Conservation (phyloP, 108 stramenopile species). For the Nitzschia palea region DNA sequence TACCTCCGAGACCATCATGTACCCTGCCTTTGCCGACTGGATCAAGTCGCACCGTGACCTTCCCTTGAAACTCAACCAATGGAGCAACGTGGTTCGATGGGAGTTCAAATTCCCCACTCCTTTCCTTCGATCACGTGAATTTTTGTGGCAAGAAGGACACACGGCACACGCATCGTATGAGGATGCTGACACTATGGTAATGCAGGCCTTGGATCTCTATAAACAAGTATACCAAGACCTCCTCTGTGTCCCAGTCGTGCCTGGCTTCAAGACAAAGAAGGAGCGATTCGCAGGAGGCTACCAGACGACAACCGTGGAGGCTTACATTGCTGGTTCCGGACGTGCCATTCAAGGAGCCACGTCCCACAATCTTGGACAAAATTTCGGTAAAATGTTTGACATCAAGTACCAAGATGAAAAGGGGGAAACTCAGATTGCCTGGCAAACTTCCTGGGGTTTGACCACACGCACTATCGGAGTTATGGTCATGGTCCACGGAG, state of each 20-base stretch:
- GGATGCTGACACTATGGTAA: slow-evolving; percentile 96
- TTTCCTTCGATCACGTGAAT: slow-evolving; percentile 96
- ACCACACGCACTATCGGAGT: slow-evolving; percentile 99
- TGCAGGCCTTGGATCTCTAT: slow-evolving; percentile 96
- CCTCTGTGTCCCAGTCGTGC: slow-evolving; percentile 97
- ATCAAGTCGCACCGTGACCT: slow-evolving; percentile 91
- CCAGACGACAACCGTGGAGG: slow-evolving; percentile 98
- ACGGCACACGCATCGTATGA: slow-evolving; percentile 96
- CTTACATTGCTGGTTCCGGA: slow-evolving; percentile 96
- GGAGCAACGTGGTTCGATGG: slow-evolving; percentile 99
- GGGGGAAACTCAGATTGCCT: slow-evolving; percentile 84
- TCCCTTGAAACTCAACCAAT: slow-evolving; percentile 98
- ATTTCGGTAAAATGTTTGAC: slow-evolving; percentile 99
- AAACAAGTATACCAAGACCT: slow-evolving; percentile 96
- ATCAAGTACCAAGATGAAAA: slow-evolving; percentile 95
- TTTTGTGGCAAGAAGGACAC: slow-evolving; percentile 99
- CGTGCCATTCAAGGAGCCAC: slow-evolving; percentile 99
- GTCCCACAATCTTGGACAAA: slow-evolving; percentile 97
- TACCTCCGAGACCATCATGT: slow-evolving; percentile 99
- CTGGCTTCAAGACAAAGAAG: slow-evolving; percentile 96
- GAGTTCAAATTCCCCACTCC: slow-evolving; percentile 99
- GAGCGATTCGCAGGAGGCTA: slow-evolving; percentile 99
- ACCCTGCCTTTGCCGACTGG: slow-evolving; percentile 97
- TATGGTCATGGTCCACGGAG: slow-evolving; percentile 99
- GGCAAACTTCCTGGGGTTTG: slow-evolving; percentile 99